These are phyloP conservation scores for Paecilomyces formosus DNA, from an alignment of 2,329 filamentous ascomycete genomes.

Conservation along the genomic window DNA sequence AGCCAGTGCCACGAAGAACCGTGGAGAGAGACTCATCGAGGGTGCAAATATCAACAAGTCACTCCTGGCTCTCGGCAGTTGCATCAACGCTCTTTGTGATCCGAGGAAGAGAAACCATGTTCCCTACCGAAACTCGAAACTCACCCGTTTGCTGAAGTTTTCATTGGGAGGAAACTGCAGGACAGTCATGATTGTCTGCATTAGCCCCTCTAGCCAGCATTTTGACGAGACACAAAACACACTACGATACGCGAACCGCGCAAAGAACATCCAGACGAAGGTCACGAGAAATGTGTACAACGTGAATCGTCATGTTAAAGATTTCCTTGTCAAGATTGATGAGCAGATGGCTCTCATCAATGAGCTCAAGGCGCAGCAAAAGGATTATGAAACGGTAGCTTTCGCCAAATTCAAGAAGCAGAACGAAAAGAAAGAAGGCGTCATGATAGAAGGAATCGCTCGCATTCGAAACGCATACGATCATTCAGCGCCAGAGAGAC, in stretches of 20 bases:
- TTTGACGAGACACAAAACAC: conserved; percentile 99
- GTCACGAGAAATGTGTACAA: conserved; percentile 99
- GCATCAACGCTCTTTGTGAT: conserved; percentile 97
- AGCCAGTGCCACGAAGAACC: conserved; percentile 92
- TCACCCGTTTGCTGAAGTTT: conserved; percentile 92
- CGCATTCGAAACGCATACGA: conserved; percentile 80
- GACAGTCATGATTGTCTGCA: conserved; percentile 99
- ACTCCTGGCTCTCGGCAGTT: conserved; percentile 84
- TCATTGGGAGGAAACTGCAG: conserved; percentile 96
- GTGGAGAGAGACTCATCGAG: conserved; percentile 82
- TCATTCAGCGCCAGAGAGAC: conserved; percentile 66
- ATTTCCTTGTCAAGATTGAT: conserved; percentile 98
- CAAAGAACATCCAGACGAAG: conserved; percentile 99
- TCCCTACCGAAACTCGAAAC: conserved; percentile 94
- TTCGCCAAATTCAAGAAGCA: conserved; percentile 89
- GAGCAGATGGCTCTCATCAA: conserved; percentile 97
- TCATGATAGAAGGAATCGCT: conserved; percentile 68
- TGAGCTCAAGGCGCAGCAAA: conserved; percentile 86
- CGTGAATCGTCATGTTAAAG: conserved; percentile 97
- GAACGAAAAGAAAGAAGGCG: conserved; percentile 69
- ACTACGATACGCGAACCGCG: conserved; percentile 89
- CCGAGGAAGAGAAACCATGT: conserved; percentile 86
- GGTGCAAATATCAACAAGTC: conserved; percentile 99
- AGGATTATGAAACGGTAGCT: conserved; percentile 73
- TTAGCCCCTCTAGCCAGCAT: conserved; percentile 91